A percentile compares a stretch with the other conserved stretches of the same genome.
phyloP scores from a whole-genome alignment of 2,329 filamentous ascomycete species.

The Clarireedia hainanense region DNA sequence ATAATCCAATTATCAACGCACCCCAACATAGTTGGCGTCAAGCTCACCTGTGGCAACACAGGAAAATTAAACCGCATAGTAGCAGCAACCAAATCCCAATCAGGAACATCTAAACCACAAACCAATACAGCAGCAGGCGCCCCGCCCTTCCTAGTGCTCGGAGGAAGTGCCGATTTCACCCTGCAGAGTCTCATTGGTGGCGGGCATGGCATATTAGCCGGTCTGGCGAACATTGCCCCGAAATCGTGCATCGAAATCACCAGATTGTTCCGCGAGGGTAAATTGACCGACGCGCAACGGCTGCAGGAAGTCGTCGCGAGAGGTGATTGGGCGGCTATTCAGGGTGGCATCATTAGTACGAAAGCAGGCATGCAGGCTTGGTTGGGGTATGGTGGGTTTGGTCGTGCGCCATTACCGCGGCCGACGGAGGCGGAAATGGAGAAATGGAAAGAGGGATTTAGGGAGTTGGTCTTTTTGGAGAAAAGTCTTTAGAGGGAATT shows the following conservation, averaged over 20 bases:
- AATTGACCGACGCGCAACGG: constrained; percentile 50
- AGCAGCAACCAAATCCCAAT: constrained; percentile 45
- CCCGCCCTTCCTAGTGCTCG: constrained; percentile 59
- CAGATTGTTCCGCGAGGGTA: constrained; percentile 51
- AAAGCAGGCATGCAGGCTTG: constrained; percentile 57
- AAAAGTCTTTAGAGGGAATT: constrained; percentile 7
- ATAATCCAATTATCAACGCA: constrained; percentile 73
- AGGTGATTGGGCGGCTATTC: constrained; percentile 63
- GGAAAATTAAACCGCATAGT: constrained; percentile 51
- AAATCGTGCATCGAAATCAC: constrained; percentile 55
- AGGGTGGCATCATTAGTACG: constrained; percentile 60
- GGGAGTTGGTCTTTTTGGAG: constrained; percentile 43
- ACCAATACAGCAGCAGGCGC: constrained; percentile 9
- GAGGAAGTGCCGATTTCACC: constrained; percentile 67
- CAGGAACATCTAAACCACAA: constrained; percentile 38
- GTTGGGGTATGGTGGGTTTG: constrained; percentile 54
- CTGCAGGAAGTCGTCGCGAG: constrained; percentile 57
- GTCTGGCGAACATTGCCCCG: constrained; percentile 63
- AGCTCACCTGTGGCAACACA: constrained; percentile 84
- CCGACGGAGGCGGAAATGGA: constrained; percentile 41
- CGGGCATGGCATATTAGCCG: constrained; percentile 64
- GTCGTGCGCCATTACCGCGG: constrained; percentile 42
- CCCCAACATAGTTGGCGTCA: constrained; percentile 79
- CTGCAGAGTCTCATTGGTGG: constrained; percentile 63
- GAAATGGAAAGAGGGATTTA: constrained; percentile 49